Conservation (phyloP, 805 yeast species). For the Candida ortonii region DNA sequence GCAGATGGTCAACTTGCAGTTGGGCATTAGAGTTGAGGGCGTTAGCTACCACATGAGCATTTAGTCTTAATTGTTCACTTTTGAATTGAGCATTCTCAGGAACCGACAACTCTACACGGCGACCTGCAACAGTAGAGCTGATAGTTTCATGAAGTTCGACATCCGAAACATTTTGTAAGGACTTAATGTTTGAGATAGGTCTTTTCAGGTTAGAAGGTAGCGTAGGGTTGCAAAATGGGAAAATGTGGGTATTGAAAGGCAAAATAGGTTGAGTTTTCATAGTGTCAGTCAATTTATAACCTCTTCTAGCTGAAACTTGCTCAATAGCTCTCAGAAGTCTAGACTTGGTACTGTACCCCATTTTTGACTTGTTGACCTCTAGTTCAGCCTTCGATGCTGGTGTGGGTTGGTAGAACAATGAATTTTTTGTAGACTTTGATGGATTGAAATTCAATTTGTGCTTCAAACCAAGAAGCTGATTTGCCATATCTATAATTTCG, state of each 20-base stretch:
- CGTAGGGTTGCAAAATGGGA: conserved; percentile 28
- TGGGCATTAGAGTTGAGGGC: conserved; percentile 32
- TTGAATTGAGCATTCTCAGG: conserved; percentile 20
- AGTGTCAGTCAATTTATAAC: conserved; percentile 19
- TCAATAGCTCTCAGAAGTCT: conserved; percentile 30
- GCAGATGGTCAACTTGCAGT: conserved; percentile 28
- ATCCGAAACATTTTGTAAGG: conserved; percentile 17
- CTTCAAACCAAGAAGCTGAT: conserved; percentile 6
- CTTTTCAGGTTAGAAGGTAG: conserved; percentile 19
- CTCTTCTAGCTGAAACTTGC: conserved; percentile 23
- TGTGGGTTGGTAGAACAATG: conserved; percentile 7
- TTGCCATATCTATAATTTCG: conserved; percentile 6
- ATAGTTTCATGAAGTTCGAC: conserved; percentile 20
- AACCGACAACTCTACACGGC: conserved; percentile 25
- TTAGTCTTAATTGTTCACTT: conserved; percentile 26
- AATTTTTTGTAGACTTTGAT: neutral
- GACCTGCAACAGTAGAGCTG: conserved; percentile 29
- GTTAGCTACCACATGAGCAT: conserved; percentile 32
- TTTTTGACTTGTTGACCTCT: conserved; percentile 26
- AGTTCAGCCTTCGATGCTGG: conserved; percentile 16
- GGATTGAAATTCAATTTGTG: conserved; percentile 4
- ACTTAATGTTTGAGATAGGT: conserved; percentile 11
- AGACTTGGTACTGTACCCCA: conserved; percentile 27
- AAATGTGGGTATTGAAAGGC: conserved; percentile 19
- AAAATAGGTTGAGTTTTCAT: conserved; percentile 12